phyloP scores from a whole-genome alignment of 805 yeast genomes.

The Candida odintsovae region DNA sequence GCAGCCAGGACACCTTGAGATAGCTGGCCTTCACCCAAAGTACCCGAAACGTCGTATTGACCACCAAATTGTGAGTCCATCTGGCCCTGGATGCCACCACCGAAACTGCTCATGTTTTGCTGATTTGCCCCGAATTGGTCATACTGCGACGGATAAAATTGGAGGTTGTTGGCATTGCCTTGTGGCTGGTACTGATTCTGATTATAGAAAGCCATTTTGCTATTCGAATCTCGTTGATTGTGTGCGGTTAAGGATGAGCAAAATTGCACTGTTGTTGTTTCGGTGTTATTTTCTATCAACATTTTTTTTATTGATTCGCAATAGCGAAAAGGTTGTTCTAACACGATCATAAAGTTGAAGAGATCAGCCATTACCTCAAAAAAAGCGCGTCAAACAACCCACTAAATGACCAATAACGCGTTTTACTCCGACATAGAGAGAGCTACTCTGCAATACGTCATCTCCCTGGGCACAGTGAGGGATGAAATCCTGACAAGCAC shows the following conservation, averaged over 20 bases:
- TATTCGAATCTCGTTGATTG: not conserved
- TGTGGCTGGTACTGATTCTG: conserved; percentile 2
- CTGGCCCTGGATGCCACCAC: conserved; percentile 28
- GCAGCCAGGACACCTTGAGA: conserved; percentile 84
- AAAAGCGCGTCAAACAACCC: not conserved
- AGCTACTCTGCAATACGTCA: conserved; percentile 27
- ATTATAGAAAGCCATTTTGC: conserved; percentile 8
- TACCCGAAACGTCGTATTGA: conserved; percentile 19
- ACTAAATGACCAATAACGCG: not conserved
- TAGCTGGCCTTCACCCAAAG: conserved; percentile 35
- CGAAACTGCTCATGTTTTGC: not conserved
- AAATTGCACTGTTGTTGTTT: not conserved
- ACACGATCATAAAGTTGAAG: too few species aligned
- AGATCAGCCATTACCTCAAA: not conserved
- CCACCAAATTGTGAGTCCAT: conserved; percentile 26
- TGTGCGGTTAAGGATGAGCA: not conserved
- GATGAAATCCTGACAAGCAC: conserved; percentile 2
- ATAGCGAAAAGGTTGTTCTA: too few species aligned
- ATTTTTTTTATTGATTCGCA: not conserved
- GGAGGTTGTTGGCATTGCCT: conserved; percentile 17
- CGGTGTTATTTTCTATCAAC: not conserved
- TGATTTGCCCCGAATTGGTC: conserved; percentile 5
- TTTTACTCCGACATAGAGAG: conserved; percentile 12
- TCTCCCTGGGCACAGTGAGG: conserved; percentile 23
- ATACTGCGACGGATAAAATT: conserved; percentile 26